phyloP scores from a whole-genome alignment of 225 moss, liverwort and hornwort genomes.

The Polytrichum formosum region DNA sequence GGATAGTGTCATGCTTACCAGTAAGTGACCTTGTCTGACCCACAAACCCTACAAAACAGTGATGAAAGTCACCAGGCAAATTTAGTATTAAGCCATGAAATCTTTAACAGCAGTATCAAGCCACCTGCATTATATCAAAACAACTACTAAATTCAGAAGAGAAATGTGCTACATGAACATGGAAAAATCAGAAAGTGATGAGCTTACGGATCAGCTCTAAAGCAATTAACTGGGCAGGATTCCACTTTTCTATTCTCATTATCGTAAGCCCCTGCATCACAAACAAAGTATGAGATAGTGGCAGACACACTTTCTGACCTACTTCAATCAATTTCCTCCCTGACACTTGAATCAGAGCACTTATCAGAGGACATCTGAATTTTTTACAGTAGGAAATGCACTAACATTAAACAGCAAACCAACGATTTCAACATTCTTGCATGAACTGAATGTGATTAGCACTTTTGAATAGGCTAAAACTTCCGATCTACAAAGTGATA shows the following conservation, averaged over 20 bases:
- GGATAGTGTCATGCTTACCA: constrained; percentile 40
- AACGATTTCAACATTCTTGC: background rate
- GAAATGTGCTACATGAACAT: background rate
- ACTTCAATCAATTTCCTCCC: background rate
- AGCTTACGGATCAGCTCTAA: constrained; percentile 49
- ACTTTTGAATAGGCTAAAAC: background rate
- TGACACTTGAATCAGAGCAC: background rate
- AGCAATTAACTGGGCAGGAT: constrained; percentile 51
- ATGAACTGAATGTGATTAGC: background rate
- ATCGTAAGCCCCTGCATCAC: constrained; percentile 29
- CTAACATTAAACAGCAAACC: background rate
- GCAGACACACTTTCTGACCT: background rate
- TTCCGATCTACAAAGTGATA: no score
- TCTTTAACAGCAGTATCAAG: background rate
- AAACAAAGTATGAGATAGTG: constrained; percentile 3
- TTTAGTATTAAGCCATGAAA: constrained; percentile 2
- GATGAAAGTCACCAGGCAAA: constrained; percentile 1
- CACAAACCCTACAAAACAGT: constrained; percentile 60
- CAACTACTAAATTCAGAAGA: background rate
- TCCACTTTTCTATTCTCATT: constrained; percentile 17
- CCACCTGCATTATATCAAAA: background rate
- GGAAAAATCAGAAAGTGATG: background rate
- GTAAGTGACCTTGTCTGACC: constrained; percentile 70
- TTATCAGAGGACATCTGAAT: background rate
- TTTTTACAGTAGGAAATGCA: background rate